Evolutionary conservation across 1,284 basidiomycete genomes (phyloP).

Genomic region (Melampsora americana): DNA sequence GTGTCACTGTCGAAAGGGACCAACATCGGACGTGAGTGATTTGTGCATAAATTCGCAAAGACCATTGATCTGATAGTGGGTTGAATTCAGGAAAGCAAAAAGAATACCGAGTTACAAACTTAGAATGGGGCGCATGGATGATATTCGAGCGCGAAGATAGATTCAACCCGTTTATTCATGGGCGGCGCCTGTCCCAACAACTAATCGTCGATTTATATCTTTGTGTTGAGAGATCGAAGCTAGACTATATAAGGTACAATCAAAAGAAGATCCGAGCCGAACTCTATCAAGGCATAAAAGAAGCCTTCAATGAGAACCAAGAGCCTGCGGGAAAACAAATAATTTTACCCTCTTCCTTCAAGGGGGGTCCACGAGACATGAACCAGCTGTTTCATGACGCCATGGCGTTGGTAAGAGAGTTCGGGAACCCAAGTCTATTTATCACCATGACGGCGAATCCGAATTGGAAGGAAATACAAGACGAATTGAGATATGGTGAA

Average conservation of each 20-base stretch:
- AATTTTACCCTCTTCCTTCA: slow-evolving; percentile 7
- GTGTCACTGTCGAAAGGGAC: background rate
- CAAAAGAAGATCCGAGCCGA: slow-evolving; percentile 6
- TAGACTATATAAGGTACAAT: background rate
- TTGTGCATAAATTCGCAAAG: background rate
- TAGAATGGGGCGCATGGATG: background rate
- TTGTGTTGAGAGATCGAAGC: background rate
- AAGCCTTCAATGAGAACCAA: background rate
- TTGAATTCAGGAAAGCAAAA: background rate
- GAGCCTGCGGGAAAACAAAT: background rate
- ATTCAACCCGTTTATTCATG: background rate
- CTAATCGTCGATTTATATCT: slow-evolving; percentile 1
- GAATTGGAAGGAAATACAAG: background rate
- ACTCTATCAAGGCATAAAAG: background rate
- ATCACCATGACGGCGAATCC: slow-evolving; percentile 21
- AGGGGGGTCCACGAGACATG: background rate
- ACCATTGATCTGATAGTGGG: background rate
- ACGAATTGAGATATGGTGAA: background rate
- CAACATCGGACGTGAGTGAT: background rate
- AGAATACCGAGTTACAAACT: background rate
- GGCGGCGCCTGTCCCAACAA: background rate
- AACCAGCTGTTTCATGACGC: slow-evolving; percentile 14
- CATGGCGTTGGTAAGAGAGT: slow-evolving; percentile 1
- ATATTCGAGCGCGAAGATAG: background rate
- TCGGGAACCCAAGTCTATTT: slow-evolving; percentile 23